A percentile compares a stretch with the other conserved stretches of the same genome.
phyloP scores from a whole-genome alignment of 805 yeast species.

The Hanseniaspora lindneri region DNA sequence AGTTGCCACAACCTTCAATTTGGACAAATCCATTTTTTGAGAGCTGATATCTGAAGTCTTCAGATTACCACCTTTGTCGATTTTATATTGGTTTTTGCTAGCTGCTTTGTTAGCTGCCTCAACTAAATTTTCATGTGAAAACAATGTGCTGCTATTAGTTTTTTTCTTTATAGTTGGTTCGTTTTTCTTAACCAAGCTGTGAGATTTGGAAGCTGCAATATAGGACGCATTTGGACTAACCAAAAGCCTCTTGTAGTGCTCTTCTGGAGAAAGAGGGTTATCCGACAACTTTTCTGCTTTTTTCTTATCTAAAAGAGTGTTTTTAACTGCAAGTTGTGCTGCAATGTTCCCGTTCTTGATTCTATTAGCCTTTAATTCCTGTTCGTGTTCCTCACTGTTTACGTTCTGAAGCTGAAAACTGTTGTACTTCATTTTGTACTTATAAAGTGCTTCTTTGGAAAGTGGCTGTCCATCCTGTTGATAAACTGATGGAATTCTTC shows the following conservation, averaged over 20 bases:
- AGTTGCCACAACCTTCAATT: constrained; percentile 11
- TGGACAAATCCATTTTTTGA: constrained; percentile 8
- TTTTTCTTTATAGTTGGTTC: background rate
- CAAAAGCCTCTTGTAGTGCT: constrained; percentile 42
- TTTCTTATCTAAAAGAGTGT: constrained; percentile 36
- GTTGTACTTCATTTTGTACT: constrained; percentile 61
- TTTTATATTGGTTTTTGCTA: background rate
- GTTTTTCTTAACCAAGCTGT: background rate
- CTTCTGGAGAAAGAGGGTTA: constrained; percentile 20
- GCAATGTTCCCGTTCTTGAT: constrained; percentile 56
- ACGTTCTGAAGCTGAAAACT: constrained; percentile 36
- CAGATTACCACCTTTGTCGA: background rate
- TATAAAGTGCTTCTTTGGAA: constrained; percentile 62
- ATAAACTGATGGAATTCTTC: constrained; percentile 30
- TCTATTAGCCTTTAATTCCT: constrained; percentile 38
- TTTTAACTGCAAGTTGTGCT: constrained; percentile 58
- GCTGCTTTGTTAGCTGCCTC: constrained; percentile 13
- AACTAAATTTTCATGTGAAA: background rate
- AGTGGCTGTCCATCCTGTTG: constrained; percentile 61
- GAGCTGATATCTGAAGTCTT: background rate
- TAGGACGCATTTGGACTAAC: constrained; percentile 28
- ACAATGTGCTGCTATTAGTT: background rate
- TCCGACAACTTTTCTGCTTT: background rate
- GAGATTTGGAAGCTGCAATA: constrained; percentile 25
- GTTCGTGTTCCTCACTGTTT: constrained; percentile 33